Evolutionary conservation across 1,139 yeast genomes (phyloP), one percentile per base, ranked within the genome.

Genomic region (Suhomyces bolitotheri): DNA sequence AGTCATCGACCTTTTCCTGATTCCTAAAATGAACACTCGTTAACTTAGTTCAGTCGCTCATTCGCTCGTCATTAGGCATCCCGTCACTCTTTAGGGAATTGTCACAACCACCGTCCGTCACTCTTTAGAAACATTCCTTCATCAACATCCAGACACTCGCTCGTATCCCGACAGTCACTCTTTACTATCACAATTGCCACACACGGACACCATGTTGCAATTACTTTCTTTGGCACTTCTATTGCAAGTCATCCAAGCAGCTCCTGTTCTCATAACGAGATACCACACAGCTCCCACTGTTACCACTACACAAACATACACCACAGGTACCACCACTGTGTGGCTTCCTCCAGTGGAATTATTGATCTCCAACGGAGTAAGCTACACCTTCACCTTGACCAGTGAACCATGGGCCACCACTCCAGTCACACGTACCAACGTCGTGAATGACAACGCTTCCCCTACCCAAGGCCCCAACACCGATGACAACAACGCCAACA

Each of bases 301-400:
- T 17, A 78, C 83, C 2, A 66, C 68, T 11, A 73, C 80, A 1
- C 63, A 71, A 38, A 72, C 78, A 15, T 66, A 67, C 44, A 69
- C 78, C 15, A 80, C 85, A 1, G 76, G 81, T 7, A 79, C 84
- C 5, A 71, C 80, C 27, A 73, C 84, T 7, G 64, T 76, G 19
- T 67, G 73, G 41, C 76, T 82, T 38, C 87, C 89, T 33, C 79
- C 87, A n/a, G 88, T 82, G 21, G 78, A 81, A 53, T 65, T 80
- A 27, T 66, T 80, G 31, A 71, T 82, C 36, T 76, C 83, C 27
- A 75, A 78, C 52, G 84, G 78, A 40, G 76, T 65, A 23, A 78
- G 85, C 25, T 78, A 71, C 46, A 82, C 89, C 7, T 65, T 66
- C 45, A 80, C 87, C 29, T 58, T 74, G 41, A 58, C 73, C 21